Conservation (phyloP, 495 filamentous ascomycete genomes). For the Neohortaea acidophila region DNA sequence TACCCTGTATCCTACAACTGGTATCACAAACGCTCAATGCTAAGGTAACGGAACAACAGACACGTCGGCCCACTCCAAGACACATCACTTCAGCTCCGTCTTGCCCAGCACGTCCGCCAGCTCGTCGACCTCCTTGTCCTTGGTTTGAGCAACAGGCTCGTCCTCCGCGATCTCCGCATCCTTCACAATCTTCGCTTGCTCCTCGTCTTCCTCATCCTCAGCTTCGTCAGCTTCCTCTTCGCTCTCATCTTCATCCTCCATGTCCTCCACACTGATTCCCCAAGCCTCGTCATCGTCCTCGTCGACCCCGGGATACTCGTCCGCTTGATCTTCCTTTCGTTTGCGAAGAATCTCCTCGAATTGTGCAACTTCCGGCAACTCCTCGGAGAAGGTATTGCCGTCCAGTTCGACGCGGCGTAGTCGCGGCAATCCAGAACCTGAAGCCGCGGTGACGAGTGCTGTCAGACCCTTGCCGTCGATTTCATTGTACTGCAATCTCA, state of each 20-base stretch:
- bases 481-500: slow-evolving; percentile 89
- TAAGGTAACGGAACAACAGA: no score
- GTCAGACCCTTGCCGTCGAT: slow-evolving; percentile 61
- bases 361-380: slow-evolving; percentile 40
- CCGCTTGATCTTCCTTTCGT: slow-evolving; percentile 44
- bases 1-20: no score
- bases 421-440: slow-evolving; percentile 43
- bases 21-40: no score
- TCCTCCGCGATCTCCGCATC: slow-evolving; percentile 60
- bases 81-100: slow-evolving; percentile 32
- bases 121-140: slow-evolving; percentile 68
- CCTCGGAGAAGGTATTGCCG: slow-evolving; percentile 86
- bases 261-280: slow-evolving; percentile 75
- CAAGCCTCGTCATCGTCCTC: slow-evolving; percentile 41
- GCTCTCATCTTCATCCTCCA: slow-evolving; percentile 56
- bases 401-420: slow-evolving; percentile 81
- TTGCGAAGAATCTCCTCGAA: slow-evolving; percentile 36
- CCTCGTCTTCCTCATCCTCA: slow-evolving; percentile 50
- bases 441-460: slow-evolving; percentile 44
- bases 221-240: slow-evolving; percentile 43
- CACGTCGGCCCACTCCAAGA: no score
- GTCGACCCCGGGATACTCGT: slow-evolving; percentile 42
- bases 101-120: slow-evolving; percentile 60
- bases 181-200: slow-evolving; percentile 52
- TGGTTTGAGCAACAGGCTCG: slow-evolving; percentile 51